These are phyloP conservation scores for Aphanomyces stellatus DNA, from an alignment of 352 stramenopile species.

Conservation along the genomic window DNA sequence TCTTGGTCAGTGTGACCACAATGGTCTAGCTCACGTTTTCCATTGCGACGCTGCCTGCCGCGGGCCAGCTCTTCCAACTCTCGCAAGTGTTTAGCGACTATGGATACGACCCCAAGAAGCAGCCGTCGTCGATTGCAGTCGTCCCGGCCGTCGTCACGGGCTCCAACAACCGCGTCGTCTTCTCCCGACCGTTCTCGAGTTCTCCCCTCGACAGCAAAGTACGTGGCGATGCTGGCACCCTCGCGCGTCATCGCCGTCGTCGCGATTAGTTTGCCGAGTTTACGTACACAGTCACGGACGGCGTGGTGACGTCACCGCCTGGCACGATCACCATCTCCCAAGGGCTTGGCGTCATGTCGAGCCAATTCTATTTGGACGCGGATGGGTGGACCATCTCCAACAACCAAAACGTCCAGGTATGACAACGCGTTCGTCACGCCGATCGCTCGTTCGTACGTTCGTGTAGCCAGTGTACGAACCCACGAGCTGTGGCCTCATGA, in stretches of 20 bases:
- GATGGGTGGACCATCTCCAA: conserved; percentile 75
- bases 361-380: conserved; percentile 64
- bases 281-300: conserved; percentile 77
- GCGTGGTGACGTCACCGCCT: conserved; percentile 42
- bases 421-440: neutral
- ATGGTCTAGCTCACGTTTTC: conserved; percentile 44
- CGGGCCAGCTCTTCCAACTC: conserved; percentile 83
- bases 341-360: conserved; percentile 59
- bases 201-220: conserved; percentile 56
- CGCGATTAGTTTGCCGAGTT: conserved; percentile 73
- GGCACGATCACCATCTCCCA: conserved; percentile 75
- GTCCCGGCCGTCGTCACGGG: conserved; percentile 61
- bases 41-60: conserved; percentile 75
- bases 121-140: conserved; percentile 39
- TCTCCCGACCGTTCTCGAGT: conserved; percentile 55
- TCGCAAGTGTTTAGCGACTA: conserved; percentile 84
- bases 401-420: conserved; percentile 35
- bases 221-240: neutral
- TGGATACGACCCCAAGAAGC: conserved; percentile 81
- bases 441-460: neutral
- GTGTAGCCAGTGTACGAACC: conserved; percentile 37
- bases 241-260: neutral
- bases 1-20: neutral
- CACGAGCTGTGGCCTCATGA: conserved; percentile 57
- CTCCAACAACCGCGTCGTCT: conserved; percentile 81